Conservation (phyloP, 2,329 filamentous ascomycete species). For the Albophoma yamanashiensis region DNA sequence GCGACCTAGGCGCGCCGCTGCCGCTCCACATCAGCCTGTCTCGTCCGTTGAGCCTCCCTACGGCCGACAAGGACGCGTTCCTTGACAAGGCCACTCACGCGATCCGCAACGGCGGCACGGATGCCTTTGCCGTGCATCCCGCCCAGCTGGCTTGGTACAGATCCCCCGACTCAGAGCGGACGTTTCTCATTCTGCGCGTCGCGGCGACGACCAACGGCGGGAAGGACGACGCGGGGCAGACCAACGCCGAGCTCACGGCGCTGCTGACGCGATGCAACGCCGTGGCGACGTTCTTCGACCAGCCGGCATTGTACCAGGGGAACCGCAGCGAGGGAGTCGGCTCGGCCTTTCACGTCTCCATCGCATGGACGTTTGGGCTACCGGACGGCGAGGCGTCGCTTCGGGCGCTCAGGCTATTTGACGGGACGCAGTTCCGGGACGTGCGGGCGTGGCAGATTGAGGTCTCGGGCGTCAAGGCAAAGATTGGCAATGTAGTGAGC, state of each 20-base stretch:
- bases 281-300: constrained; percentile 46
- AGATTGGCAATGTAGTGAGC: constrained; percentile 62
- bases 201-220: constrained; percentile 13
- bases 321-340: constrained; percentile 12
- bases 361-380: constrained; percentile 67
- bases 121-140: constrained; percentile 27
- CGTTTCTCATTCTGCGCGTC: constrained; percentile 75
- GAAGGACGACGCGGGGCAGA: constrained; percentile 13
- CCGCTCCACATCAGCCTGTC: constrained; percentile 91
- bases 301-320: constrained; percentile 59
- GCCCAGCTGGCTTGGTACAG: constrained; percentile 36
- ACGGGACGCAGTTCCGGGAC: constrained; percentile 11
- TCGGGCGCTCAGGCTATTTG: constrained; percentile 14
- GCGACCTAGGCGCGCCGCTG: constrained; percentile 64
- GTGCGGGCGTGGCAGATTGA: constrained; percentile 34
- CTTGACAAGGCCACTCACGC: constrained; percentile 38
- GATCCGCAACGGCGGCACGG: constrained; percentile 19
- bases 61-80: constrained; percentile 62
- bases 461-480: constrained; percentile 57
- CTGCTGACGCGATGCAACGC: constrained; percentile 60
- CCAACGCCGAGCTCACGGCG: constrained; percentile 43
- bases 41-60: constrained; percentile 63
- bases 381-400: constrained; percentile 31
- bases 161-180: constrained; percentile 53
- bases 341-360: constrained; percentile 70